Conservation (phyloP, 2,329 filamentous ascomycete genomes). For the Bipolaris zeicola region DNA sequence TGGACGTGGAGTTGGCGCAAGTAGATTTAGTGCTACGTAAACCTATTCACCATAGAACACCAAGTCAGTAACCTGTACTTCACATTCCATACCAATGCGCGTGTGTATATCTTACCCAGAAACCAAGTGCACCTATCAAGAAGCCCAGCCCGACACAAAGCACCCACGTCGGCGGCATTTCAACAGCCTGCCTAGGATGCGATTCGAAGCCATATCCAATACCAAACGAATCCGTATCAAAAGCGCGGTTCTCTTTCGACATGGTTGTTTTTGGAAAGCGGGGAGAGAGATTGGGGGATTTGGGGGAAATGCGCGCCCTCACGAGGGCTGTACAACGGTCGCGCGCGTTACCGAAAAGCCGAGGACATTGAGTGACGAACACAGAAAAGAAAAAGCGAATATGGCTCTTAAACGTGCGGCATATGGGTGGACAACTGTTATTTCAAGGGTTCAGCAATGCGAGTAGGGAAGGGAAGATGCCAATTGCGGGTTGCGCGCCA, state of each 20-base stretch:
- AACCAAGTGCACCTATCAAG: conserved; percentile 29
- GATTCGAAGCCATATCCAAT: conserved; percentile 38
- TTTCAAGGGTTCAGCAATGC: background rate
- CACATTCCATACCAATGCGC: background rate
- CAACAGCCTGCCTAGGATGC: conserved; percentile 24
- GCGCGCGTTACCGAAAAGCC: conserved; percentile 24
- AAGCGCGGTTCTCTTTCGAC: conserved; percentile 33
- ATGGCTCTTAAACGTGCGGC: background rate
- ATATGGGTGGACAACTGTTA: background rate
- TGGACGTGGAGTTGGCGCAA: conserved; percentile 80
- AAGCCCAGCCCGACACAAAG: conserved; percentile 35
- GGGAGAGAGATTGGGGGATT: background rate
- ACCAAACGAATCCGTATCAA: conserved; percentile 29
- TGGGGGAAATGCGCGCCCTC: background rate
- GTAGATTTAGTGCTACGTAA: conserved; percentile 70
- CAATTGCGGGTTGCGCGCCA: conserved; percentile 17
- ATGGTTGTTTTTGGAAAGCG: conserved; percentile 16
- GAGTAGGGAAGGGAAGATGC: background rate
- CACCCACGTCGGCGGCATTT: conserved; percentile 44
- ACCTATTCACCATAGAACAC: conserved; percentile 53
- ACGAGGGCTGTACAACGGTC: conserved; percentile 17
- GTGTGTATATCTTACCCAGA: conserved; percentile 34
- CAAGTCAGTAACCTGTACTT: conserved; percentile 2
- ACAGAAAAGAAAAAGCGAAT: background rate
- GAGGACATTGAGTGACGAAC: conserved; percentile 24